These are phyloP conservation scores for Tardiomyces depauwii DNA, from an alignment of 1,139 yeast genomes.

Conservation along the genomic window DNA sequence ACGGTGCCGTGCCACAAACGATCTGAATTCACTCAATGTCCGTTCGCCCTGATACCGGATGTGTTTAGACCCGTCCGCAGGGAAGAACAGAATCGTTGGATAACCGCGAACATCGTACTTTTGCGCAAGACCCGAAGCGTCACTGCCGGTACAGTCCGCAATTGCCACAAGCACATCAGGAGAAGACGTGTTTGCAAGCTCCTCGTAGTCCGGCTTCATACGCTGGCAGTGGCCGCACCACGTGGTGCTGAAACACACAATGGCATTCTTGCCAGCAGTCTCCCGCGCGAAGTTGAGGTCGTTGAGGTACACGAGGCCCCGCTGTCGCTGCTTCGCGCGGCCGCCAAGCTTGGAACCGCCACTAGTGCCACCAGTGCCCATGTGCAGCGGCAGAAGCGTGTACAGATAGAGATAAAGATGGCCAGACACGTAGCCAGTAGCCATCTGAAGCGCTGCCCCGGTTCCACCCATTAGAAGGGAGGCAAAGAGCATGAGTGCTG, in stretches of 20 bases:
- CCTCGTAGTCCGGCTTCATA: slow-evolving; percentile 53
- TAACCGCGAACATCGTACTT: slow-evolving; percentile 35
- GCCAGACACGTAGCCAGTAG: background rate
- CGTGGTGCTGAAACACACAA: slow-evolving; percentile 48
- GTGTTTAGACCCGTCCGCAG: slow-evolving; percentile 30
- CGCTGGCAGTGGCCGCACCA: slow-evolving; percentile 76
- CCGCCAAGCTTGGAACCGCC: no score
- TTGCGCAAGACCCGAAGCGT: slow-evolving; percentile 32
- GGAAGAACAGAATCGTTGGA: slow-evolving; percentile 46
- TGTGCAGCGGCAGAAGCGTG: background rate
- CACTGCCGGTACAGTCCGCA: slow-evolving; percentile 36
- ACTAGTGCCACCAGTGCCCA: no score
- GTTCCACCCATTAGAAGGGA: background rate
- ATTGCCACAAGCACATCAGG: slow-evolving; percentile 38
- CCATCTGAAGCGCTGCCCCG: background rate
- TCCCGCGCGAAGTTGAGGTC: slow-evolving; percentile 10
- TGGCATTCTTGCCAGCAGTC: slow-evolving; percentile 13
- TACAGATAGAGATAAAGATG: background rate
- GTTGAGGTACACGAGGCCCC: slow-evolving; percentile 2
- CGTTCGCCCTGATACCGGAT: slow-evolving; percentile 37
- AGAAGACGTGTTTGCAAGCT: slow-evolving; percentile 38
- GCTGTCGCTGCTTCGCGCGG: no score
- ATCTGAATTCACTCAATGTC: slow-evolving; percentile 28
- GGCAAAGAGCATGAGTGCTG: background rate
- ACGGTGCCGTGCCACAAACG: no score